These are phyloP conservation scores for Candida gigantensis DNA, from an alignment of 1,139 yeast genomes.

Conservation along the genomic window DNA sequence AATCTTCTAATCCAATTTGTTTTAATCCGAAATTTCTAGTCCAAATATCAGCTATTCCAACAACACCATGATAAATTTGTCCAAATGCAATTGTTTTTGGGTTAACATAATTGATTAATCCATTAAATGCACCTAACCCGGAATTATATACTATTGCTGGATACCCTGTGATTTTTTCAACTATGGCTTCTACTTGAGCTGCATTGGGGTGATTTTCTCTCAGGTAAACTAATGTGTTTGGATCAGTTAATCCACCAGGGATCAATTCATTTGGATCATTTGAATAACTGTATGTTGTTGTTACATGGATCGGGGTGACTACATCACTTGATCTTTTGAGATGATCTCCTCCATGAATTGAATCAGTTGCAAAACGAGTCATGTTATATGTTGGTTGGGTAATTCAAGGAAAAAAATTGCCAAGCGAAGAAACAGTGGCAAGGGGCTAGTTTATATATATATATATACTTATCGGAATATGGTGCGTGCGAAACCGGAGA, in stretches of 20 bases:
- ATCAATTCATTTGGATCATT: constrained; percentile 53
- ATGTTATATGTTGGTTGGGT: constrained; percentile 18
- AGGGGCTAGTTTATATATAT: too few species aligned
- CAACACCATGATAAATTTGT: constrained; percentile 84
- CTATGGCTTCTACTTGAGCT: constrained; percentile 63
- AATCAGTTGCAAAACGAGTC: constrained; percentile 50
- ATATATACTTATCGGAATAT: too few species aligned
- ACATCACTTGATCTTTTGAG: constrained; percentile 53
- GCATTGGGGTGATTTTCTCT: constrained; percentile 74
- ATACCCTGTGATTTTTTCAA: constrained; percentile 58
- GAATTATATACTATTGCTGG: constrained; percentile 66
- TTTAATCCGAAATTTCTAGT: constrained; percentile 61
- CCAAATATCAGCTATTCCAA: constrained; percentile 64
- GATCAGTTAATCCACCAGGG: constrained; percentile 33
- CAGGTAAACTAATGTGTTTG: constrained; percentile 49
- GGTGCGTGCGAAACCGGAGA: too few species aligned
- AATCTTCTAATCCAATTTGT: constrained; percentile 48
- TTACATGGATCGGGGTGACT: constrained; percentile 76
- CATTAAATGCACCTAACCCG: constrained; percentile 81
- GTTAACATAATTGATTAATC: constrained; percentile 65
- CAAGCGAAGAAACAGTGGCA: too few species aligned
- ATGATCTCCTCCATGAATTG: constrained; percentile 66
- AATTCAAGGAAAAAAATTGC: too few species aligned
- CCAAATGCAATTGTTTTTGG: constrained; percentile 80
- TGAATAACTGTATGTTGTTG: constrained; percentile 75